Evolutionary conservation across 371 early-diverging fungal genomes (phyloP), one percentile per base, ranked within the genome.

Genomic region (Batkoa obscura): DNA sequence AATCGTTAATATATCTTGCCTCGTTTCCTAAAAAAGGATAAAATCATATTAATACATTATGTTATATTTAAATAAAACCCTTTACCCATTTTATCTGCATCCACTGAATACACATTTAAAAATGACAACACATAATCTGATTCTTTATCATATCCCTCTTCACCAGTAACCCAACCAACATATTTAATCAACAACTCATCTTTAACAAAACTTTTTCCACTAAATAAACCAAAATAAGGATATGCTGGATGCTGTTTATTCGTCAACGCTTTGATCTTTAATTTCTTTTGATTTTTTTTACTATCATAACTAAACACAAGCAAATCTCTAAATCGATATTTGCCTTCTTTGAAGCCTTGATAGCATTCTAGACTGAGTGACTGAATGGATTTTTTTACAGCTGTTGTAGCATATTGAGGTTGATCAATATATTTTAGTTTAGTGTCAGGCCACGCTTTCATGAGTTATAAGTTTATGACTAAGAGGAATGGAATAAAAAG

Each of bases 1-100:
- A 61, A 42, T 61, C 62, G 15, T 61, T 61, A 8, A 61, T 47
- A 45, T 57, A 61, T 30, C 62, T 54, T 36, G 54, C 62, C 50
- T 61, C 62, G 38, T 45, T 61, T 12, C 62, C 57, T 57, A 43
- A 17, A 50, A 17, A 48, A 47, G 3, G 32, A 47, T 9, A n/a
- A n/a, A 47, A 30, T 47, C 3, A 47, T 2, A 15, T 30, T 3
- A 32, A 17, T 31, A 31, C 4, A 47, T n/a, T 45, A 45, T 8
- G 3, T 47, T 30, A 47, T 3, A 23, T 43, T 13, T 5, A 23
- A 42, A 39, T 39, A 37, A 35, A 13, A 32, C 3, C 3, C 35
- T n/a, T 39, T 55, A 55, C 56, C 56, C 6, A n/a, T n/a, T 12
- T 13, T 47, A 3, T 36, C 34, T 34, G 56, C 56, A 42, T 55